These are phyloP conservation scores for Candida andamanensis DNA, from an alignment of 805 yeast genomes.

Conservation along the genomic window DNA sequence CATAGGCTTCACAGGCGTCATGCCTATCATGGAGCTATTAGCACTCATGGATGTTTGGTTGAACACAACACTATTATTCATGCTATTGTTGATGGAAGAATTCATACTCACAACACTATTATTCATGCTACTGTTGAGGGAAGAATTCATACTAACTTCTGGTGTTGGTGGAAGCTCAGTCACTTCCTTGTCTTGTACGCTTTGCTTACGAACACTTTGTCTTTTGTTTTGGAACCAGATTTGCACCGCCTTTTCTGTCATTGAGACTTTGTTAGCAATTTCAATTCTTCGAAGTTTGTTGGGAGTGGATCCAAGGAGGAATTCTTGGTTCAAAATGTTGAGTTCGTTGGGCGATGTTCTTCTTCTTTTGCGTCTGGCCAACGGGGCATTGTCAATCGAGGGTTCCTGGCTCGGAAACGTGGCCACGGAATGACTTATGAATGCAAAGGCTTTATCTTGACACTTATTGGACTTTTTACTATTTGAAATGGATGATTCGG, in stretches of 20 bases:
- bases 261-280: conserved; percentile 75
- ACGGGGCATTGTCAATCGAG: conserved; percentile 79
- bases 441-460: conserved; percentile 55
- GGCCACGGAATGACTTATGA: conserved; percentile 88
- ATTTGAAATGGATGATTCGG: conserved; percentile 4
- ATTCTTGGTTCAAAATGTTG: conserved; percentile 74
- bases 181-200: conserved; percentile 31
- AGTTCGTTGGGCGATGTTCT: conserved; percentile 90
- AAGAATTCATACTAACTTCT: conserved; percentile 8
- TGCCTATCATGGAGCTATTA: conserved; percentile 14
- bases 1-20: conserved; percentile 22
- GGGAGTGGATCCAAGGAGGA: conserved; percentile 74
- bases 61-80: conserved; percentile 3
- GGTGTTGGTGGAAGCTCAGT: conserved; percentile 43
- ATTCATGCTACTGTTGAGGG: conserved; percentile 4
- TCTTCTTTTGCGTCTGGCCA: conserved; percentile 91
- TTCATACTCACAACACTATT: conserved; percentile 4
- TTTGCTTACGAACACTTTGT: conserved; percentile 64
- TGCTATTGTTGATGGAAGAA: conserved; percentile 5
- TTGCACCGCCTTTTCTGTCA: conserved; percentile 98
- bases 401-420: conserved; percentile 84
- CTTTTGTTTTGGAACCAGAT: conserved; percentile 98
- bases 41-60: conserved; percentile 7
- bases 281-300: conserved; percentile 68
- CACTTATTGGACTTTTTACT: conserved; percentile 11